Percentiles rank a stretch among this genome's conserved stretches.
These are phyloP conservation scores for Wakefieldia striispora DNA, from an alignment of 768 basidiomycete genomes.

Conservation along the genomic window DNA sequence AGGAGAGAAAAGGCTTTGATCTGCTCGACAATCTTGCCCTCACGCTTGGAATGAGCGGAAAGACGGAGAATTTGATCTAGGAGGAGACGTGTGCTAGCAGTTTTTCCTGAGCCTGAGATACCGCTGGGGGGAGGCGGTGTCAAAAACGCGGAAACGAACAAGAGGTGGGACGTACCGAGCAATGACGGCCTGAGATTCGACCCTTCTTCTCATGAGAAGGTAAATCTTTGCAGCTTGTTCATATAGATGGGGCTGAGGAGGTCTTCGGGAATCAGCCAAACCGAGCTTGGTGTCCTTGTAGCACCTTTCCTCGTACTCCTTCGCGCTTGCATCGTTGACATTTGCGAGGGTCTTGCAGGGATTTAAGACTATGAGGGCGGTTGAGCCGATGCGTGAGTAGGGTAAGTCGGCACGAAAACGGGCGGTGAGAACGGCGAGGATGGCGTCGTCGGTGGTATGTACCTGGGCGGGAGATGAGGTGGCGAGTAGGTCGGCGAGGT, in stretches of 20 bases:
- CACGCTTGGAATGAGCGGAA: conserved; percentile 56
- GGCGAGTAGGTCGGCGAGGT: conserved; percentile 46
- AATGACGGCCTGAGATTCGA: conserved; percentile 53
- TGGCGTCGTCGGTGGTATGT: conserved; percentile 55
- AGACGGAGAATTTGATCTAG: conserved; percentile 59
- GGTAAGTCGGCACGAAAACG: conserved; percentile 60
- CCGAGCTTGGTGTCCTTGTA: conserved; percentile 52
- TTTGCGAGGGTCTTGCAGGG: conserved; percentile 57
- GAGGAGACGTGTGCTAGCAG: conserved; percentile 49
- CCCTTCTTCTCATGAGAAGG: conserved; percentile 52
- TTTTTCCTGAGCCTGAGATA: conserved; percentile 63
- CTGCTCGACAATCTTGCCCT: conserved; percentile 51
- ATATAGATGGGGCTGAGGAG: conserved; percentile 58
- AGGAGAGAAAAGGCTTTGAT: conserved; percentile 52
- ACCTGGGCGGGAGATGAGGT: conserved; percentile 37
- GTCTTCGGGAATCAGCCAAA: conserved; percentile 34
- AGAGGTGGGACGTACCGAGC: conserved; percentile 42
- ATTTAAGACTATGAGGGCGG: conserved; percentile 56
- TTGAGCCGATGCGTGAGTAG: conserved; percentile 48
- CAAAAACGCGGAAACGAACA: conserved; percentile 11
- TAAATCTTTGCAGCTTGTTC: conserved; percentile 62
- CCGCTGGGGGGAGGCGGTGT: conserved; percentile 41
- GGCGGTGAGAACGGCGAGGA: conserved; percentile 52
- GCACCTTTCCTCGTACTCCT: conserved; percentile 53
- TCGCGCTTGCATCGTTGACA: conserved; percentile 54